These are phyloP conservation scores for Leishmania braziliensis DNA, from an alignment of 208 protist genomes.

Conservation along the genomic window DNA sequence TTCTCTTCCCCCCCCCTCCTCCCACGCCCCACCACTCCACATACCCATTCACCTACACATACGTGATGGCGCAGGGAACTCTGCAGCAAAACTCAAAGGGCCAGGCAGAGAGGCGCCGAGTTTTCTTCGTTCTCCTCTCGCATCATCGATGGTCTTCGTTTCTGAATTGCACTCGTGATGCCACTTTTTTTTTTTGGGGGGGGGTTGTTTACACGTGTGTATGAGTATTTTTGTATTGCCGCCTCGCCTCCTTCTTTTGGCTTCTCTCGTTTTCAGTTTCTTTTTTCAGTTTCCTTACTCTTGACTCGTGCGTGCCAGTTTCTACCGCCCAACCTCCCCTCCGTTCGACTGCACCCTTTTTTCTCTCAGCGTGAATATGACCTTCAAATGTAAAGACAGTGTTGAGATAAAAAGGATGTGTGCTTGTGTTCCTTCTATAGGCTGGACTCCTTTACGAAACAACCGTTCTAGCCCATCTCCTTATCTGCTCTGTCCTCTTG, in stretches of 20 bases:
- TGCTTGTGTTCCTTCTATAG: neutral
- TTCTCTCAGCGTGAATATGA: neutral
- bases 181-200: neutral
- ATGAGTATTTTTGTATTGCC: neutral
- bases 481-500: neutral
- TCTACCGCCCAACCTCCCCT: neutral
- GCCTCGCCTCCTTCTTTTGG: neutral
- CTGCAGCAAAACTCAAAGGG: neutral
- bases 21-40: neutral
- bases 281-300: neutral
- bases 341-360: neutral
- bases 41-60: neutral
- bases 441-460: neutral
- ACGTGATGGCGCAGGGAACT: neutral
- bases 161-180: neutral
- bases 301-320: neutral
- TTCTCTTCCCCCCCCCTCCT: neutral
- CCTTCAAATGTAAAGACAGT: neutral
- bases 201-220: neutral
- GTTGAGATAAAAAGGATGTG: neutral
- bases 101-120: neutral
- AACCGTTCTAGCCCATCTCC: neutral
- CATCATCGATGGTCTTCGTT: neutral
- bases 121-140: neutral
- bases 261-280: neutral